Conservation (phyloP, 306 rosid genomes). For the Quercus mongolica region DNA sequence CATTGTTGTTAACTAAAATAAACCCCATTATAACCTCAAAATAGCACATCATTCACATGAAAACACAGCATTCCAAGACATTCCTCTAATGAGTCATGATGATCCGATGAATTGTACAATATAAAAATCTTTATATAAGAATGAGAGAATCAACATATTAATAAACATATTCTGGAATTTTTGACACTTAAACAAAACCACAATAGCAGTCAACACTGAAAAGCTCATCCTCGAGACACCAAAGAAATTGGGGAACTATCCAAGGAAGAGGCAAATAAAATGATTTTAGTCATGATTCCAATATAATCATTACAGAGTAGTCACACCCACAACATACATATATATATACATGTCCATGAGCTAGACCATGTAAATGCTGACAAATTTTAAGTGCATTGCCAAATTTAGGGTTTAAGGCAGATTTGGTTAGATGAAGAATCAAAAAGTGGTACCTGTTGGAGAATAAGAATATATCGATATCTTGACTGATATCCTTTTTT, state of each 20-base stretch:
- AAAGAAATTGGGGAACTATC: background rate
- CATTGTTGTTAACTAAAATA: slow-evolving; percentile 24
- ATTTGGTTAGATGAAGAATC: background rate
- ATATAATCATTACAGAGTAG: background rate
- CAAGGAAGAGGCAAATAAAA: background rate
- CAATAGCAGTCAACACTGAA: background rate
- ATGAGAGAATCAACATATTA: background rate
- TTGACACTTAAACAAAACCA: background rate
- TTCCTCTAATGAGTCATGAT: background rate
- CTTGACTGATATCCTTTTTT: no score
- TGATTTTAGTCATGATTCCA: background rate
- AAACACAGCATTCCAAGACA: background rate
- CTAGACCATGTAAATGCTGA: background rate
- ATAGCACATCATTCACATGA: slow-evolving; percentile 4
- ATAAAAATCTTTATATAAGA: background rate
- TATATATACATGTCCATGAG: background rate
- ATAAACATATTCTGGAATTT: background rate
- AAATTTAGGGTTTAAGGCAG: background rate
- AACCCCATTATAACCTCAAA: background rate
- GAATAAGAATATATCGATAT: no score
- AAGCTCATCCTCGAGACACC: background rate
- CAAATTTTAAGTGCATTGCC: background rate
- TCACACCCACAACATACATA: background rate
- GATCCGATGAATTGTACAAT: background rate
- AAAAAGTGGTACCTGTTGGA: background rate